These are phyloP conservation scores for Phytophthora pisi DNA, from an alignment of 352 stramenopile species.

Conservation along the genomic window DNA sequence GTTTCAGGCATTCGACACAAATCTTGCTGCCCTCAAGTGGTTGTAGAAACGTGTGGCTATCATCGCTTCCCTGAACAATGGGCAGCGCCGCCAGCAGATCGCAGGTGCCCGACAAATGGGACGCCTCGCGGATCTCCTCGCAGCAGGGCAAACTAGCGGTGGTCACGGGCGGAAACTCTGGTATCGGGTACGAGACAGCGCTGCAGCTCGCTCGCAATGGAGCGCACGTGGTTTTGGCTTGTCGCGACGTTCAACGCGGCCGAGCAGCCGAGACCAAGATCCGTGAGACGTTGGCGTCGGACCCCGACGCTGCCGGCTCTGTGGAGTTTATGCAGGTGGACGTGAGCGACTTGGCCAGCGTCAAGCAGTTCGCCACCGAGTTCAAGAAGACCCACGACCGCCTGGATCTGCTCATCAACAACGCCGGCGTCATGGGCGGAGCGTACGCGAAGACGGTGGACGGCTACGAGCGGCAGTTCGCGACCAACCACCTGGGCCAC, in stretches of 20 bases:
- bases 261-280: constrained; percentile 31
- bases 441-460: constrained; percentile 44
- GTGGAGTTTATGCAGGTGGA: constrained; percentile 66
- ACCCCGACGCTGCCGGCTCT: constrained; percentile 6
- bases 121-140: constrained; percentile 27
- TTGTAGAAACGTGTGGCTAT: constrained; percentile 14
- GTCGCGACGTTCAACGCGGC: constrained; percentile 27
- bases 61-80: constrained; percentile 8
- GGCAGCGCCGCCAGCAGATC: constrained; percentile 10
- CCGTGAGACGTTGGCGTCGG: constrained; percentile 12
- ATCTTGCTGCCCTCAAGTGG: neutral
- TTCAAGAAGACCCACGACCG: constrained; percentile 39
- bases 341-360: constrained; percentile 45
- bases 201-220: constrained; percentile 35
- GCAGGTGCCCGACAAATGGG: constrained; percentile 24
- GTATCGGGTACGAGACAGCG: constrained; percentile 45
- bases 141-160: constrained; percentile 34
- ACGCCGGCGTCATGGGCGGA: constrained; percentile 58
- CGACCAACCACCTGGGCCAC: constrained; percentile 69
- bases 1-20: neutral
- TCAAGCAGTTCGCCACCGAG: constrained; percentile 44
- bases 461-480: constrained; percentile 65
- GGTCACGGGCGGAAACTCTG: constrained; percentile 42
- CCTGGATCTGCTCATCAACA: constrained; percentile 73
- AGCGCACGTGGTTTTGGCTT: constrained; percentile 48